Evolutionary conservation across 73 alveolate species (phyloP), one percentile per base, ranked within the genome.

Genomic region (Effrenium voratum): DNA sequence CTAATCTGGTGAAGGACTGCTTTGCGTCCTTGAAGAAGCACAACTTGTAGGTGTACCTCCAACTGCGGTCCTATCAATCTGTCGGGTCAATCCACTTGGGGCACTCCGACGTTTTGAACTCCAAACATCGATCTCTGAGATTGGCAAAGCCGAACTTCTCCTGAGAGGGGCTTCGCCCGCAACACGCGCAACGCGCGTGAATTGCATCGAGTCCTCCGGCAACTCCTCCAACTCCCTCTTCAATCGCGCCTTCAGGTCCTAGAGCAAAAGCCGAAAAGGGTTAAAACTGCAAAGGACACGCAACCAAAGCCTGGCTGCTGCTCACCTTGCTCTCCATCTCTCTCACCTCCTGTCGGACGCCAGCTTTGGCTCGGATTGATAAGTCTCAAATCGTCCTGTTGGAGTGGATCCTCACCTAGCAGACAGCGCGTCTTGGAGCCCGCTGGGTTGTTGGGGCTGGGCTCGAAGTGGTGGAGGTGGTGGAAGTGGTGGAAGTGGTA

Each of bases 11-110:
- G 97, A 63, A 79, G 52, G 97, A 90, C 38, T 90, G 97, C 88
- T 90, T 90, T 43, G 97, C 97, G 24, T 90, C 97, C 46, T 90
- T 66, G 97, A 90, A 90, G 43, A 90, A 90, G 55, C 97, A 90
- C 15, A 90, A 57, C 97, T 90, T 90, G 97, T 90, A 90, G 63
- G 97, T 90, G 87, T 90, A 90, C 97, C 97, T 82, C 60, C 60
- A 76, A 22, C 16, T 22, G 28, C 16, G 72, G n/a, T 22, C 28
- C 6, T 22, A 57, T 22, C 72, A 57, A 30, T 30, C 16, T 2
- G n/a, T n/a, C n/a, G n/a, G n/a, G n/a, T n/a, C n/a, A 24, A 32
- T 5, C 8, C 8, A 15, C 5, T 32, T 36, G 16, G 72, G 41
- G 43, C 52, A 50, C 97, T 90, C 97, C 22, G 73, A n/a, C 36